Conservation (phyloP, 139 green algal genomes). For the Chlamydomonas sphaeroides region DNA sequence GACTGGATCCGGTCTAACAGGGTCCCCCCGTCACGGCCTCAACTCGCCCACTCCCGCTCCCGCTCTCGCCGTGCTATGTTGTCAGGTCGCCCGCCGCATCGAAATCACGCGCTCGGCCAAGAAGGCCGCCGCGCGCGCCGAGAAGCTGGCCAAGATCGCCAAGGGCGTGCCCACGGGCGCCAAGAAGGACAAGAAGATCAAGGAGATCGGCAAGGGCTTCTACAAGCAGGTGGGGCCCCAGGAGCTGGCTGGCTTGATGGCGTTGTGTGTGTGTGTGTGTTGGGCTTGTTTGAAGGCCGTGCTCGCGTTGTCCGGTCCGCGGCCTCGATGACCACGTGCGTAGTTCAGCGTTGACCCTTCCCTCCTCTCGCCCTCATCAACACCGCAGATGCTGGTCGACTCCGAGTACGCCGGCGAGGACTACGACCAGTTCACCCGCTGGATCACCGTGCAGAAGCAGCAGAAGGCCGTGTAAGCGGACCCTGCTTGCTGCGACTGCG, state of each 20-base stretch:
- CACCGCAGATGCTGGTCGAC: constrained; percentile 76
- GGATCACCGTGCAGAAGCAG: constrained; percentile 54
- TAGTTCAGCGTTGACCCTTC: no score
- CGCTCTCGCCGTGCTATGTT: no score
- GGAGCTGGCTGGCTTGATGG: background rate
- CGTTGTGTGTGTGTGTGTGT: background rate
- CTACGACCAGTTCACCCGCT: constrained; percentile 91
- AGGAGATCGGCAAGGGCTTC: constrained; percentile 70
- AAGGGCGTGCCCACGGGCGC: constrained; percentile 60
- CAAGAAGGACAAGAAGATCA: constrained; percentile 63
- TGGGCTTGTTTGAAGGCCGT: background rate
- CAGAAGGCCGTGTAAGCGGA: constrained; percentile 22
- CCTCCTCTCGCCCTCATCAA: no score
- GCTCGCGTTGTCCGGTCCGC: no score
- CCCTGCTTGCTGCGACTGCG: no score
- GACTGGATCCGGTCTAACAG: no score
- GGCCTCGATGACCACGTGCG: no score
- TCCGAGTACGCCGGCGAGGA: constrained; percentile 91
- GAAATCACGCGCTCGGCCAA: constrained; percentile 50
- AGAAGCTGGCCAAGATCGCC: constrained; percentile 75
- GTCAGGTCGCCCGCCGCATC: constrained; percentile 62
- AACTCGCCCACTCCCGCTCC: no score
- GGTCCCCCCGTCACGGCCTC: no score
- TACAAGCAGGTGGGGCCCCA: constrained; percentile 58
- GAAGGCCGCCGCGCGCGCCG: constrained; percentile 51